These are phyloP conservation scores for Apiotrichum gamsii DNA, from an alignment of 1,284 basidiomycete species.

Conservation along the genomic window DNA sequence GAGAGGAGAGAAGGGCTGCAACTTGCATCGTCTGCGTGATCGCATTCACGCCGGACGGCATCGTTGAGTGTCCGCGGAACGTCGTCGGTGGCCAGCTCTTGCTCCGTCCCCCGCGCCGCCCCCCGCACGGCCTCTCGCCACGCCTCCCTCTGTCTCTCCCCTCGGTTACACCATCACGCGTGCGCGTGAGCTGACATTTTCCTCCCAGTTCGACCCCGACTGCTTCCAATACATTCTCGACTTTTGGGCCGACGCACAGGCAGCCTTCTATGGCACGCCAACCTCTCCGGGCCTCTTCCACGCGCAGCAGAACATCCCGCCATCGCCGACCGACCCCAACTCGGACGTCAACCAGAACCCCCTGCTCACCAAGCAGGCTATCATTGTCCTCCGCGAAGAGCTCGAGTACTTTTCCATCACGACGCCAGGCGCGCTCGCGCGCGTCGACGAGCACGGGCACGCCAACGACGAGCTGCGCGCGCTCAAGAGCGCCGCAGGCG, in stretches of 20 bases:
- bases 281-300: conserved; percentile 65
- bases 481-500: conserved; percentile 76
- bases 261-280: conserved; percentile 84
- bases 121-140: too few relatives aligned
- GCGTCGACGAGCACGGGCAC: conserved; percentile 64
- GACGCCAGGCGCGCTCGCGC: conserved; percentile 46
- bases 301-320: conserved; percentile 71
- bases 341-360: conserved; percentile 65
- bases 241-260: conserved; percentile 83
- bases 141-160: neutral
- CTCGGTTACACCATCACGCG: neutral
- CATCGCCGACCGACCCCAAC: conserved; percentile 38
- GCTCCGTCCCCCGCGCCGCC: too few relatives aligned
- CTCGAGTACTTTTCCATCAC: conserved; percentile 93
- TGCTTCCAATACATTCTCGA: conserved; percentile 89
- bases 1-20: neutral
- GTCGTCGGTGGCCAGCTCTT: too few relatives aligned
- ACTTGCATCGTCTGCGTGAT: too few relatives aligned
- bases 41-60: too few relatives aligned
- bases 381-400: conserved; percentile 96
- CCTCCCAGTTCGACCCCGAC: conserved; percentile 89
- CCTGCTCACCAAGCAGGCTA: conserved; percentile 89
- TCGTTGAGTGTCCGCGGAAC: too few relatives aligned
- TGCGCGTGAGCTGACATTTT: neutral
- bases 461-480: conserved; percentile 69